Base-by-base conservation (phyloP, 805 yeast species). In the Hanseniaspora meyeri region DNA sequence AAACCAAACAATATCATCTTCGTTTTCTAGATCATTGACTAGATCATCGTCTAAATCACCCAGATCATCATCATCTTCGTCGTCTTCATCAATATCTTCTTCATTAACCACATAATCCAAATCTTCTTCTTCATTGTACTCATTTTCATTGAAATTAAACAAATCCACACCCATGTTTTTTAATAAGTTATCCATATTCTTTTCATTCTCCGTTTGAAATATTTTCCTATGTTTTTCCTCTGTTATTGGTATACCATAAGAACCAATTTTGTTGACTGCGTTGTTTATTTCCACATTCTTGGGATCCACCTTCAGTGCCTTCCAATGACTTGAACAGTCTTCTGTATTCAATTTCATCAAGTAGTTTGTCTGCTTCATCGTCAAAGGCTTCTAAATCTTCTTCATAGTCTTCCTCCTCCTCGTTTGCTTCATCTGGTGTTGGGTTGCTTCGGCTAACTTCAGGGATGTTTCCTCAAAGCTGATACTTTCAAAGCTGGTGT, bases 321-420 rank as follows among this genome's bases (percentile, higher is more conserved):
- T 51, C 47, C 32, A 51, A 31, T 17, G 50, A 34, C 27, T 51
- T 51, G 38, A 51, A 51, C 12, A 51, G 31, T 38, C 55, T 51
- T 29, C 37, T 51, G 20, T 51, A 51, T 20, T 51, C 55, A 42
- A 51, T 51, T 38, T 51, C 49, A 39, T 55, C 58, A 19, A 49
- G 48, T 20, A 55, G 17, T 16, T 55, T 50, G 20, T 55, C 58
- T 12, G 52, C 58, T 39, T 48, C 58, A 43, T 55, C 58, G 38
- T 55, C 54, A 37, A 55, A 50, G 5, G 54, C 54, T 20, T 55
- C 58, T 12, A 55, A 43, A 31, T 55, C 58, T 20, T 55, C 58
- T 38, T 55, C 58, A 38, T 55, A 55, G 34, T 55, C 58, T 32
- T 55, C 58, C 36, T 55, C 58, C 29, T 54, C 57, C n/a, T 55